Conservation (phyloP, 305 asterid genomes). For the Fraxinus sp. region DNA sequence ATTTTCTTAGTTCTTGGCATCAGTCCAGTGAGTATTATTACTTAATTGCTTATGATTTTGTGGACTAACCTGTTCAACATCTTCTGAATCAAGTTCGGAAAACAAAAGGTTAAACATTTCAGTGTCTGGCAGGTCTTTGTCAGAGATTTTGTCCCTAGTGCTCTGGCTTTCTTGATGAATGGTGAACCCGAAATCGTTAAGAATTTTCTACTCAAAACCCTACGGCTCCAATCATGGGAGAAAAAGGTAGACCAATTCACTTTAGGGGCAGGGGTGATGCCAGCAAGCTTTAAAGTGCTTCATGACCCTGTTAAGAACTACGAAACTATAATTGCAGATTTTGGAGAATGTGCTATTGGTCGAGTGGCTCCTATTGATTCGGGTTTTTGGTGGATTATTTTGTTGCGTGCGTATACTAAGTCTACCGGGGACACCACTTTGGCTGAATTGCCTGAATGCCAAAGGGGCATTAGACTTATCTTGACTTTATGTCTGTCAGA, state of each 20-base stretch:
- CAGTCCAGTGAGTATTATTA: neutral
- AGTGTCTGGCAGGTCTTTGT: conserved; percentile 62
- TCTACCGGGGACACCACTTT: conserved; percentile 86
- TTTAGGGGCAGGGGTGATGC: conserved; percentile 89
- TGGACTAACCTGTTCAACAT: neutral
- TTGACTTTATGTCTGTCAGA: conserved; percentile 76
- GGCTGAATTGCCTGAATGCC: conserved; percentile 79
- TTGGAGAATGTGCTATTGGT: conserved; percentile 90
- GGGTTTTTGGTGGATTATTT: conserved; percentile 98
- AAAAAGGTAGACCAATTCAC: conserved; percentile 85
- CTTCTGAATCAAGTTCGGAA: neutral
- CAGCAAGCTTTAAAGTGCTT: conserved; percentile 91
- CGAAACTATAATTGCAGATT: conserved; percentile 83
- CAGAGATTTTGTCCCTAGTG: conserved; percentile 93
- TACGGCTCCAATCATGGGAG: conserved; percentile 91
- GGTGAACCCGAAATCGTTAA: conserved; percentile 93
- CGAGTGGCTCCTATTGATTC: conserved; percentile 96
- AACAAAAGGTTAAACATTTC: neutral
- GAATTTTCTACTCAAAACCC: conserved; percentile 74
- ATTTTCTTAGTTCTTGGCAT: neutral
- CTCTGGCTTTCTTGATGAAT: conserved; percentile 88
- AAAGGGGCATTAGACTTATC: conserved; percentile 76
- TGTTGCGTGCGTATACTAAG: conserved; percentile 88
- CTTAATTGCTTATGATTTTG: neutral
- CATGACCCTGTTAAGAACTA: conserved; percentile 72